phyloP scores from a whole-genome alignment of 257 asterid species.

The Eustoma russellianum region DNA sequence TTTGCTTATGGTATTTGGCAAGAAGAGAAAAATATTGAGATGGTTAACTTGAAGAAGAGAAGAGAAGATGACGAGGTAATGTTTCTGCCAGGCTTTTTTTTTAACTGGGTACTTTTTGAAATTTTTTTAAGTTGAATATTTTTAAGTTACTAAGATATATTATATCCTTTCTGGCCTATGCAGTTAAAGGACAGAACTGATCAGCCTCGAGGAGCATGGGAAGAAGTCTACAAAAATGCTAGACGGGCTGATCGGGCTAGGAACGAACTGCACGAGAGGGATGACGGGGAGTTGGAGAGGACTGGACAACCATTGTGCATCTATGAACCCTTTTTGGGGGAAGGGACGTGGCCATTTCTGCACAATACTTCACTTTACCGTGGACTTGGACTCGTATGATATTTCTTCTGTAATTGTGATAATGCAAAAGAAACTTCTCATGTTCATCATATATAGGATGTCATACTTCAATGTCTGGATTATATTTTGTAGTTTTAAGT shows the following conservation, averaged over 20 bases:
- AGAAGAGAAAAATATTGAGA: conserved; percentile 55
- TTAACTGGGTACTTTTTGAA: not conserved
- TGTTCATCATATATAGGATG: too few relatives aligned
- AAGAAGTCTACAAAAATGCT: conserved; percentile 69
- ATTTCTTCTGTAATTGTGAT: not conserved
- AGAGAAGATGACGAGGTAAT: conserved; percentile 92
- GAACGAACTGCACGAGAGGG: conserved; percentile 77
- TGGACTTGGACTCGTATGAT: conserved; percentile 75
- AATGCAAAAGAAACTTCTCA: too few relatives aligned
- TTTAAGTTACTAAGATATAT: not conserved
- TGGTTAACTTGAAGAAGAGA: conserved; percentile 41
- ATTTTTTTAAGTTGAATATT: too few relatives aligned
- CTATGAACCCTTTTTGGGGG: conserved; percentile 86
- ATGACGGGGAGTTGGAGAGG: conserved; percentile 94
- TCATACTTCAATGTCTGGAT: too few relatives aligned
- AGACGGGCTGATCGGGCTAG: conserved; percentile 63
- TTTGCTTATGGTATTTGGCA: conserved; percentile 71
- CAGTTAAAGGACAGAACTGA: conserved; percentile 95
- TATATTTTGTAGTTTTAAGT: too few relatives aligned
- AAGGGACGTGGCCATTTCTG: conserved; percentile 93
- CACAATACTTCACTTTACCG: conserved; percentile 75
- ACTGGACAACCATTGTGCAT: conserved; percentile 89
- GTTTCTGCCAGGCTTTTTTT: not conserved
- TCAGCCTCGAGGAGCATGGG: conserved; percentile 86
- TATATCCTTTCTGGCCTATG: conserved; percentile 14